A percentile compares a stretch with the other conserved stretches of the same genome.
phyloP scores from a whole-genome alignment of 306 rosid species.

The Trifolium pratense region DNA sequence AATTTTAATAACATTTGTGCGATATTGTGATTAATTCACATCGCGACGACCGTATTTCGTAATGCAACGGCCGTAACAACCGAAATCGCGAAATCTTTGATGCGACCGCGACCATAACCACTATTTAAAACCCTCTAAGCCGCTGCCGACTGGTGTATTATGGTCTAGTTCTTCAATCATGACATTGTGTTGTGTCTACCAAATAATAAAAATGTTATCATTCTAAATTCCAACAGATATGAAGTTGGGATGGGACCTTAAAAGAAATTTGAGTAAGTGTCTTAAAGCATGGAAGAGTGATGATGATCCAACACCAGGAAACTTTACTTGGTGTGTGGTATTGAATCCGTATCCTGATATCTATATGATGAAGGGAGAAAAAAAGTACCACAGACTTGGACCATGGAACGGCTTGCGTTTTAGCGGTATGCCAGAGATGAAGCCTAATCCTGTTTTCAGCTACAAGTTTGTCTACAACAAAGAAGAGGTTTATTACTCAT shows the following conservation, averaged over 20 bases:
- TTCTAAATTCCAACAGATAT: constrained; percentile 25
- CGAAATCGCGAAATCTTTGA: too few species aligned
- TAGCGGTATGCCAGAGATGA: constrained; percentile 30
- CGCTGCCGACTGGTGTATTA: too few species aligned
- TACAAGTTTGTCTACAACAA: constrained; percentile 18
- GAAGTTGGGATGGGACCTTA: constrained; percentile 46
- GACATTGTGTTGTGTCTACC: background rate
- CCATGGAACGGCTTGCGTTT: constrained; percentile 43
- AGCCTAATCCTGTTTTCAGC: constrained; percentile 9
- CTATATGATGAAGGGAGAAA: constrained; percentile 8
- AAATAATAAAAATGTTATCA: background rate
- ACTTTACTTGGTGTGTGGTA: background rate
- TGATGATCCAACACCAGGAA: constrained; percentile 43
- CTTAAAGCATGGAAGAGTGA: constrained; percentile 32
- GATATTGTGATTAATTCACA: too few species aligned
- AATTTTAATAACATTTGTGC: too few species aligned
- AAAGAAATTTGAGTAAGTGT: background rate
- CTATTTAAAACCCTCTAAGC: too few species aligned
- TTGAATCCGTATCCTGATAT: constrained; percentile 8
- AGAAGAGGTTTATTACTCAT: constrained; percentile 23
- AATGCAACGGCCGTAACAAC: too few species aligned
- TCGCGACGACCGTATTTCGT: too few species aligned
- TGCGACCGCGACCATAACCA: too few species aligned
- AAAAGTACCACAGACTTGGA: constrained; percentile 12
- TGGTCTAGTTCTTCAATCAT: background rate